Evolutionary conservation across 1,284 basidiomycete species (phyloP), one percentile per base, ranked within the genome.

Genomic region (Rugosomyces carneus): DNA sequence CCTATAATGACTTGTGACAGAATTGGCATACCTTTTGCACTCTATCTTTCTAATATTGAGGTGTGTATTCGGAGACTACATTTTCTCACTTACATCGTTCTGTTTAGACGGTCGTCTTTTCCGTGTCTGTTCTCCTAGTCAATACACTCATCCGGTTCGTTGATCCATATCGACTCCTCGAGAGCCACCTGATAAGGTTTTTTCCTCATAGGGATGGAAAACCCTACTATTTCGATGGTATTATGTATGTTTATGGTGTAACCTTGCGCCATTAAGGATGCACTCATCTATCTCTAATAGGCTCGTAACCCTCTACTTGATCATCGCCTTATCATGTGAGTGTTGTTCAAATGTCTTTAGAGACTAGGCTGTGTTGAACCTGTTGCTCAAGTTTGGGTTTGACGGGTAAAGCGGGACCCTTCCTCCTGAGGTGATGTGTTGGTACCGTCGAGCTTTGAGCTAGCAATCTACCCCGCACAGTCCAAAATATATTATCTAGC

Each of bases 211-310:
- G 89, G 61, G 92, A 96, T 52, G 82, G 79, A 60, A 89, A 88
- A 64, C 81, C 82, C 2, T 91, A 93, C 60, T 92, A 89, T 60
- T 85, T 93, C 81, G 89, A 93, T 67, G 89, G 89, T 34, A 62
- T 89, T 20, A 85, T 90, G 83, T 66, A 34, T 15, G 31, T 5
- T 34, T 34, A n/a, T 34, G 13, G 31, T 3, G 7, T n/a, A 16
- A 4, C 11, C n/a, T 19, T n/a, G 9, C 20, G 3, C 31, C 26
- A 15, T 11, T 40, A 23, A 20, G 38, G 16, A 6, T 37, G 9
- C 19, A 42, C 39, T 37, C 10, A 45, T 40, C 31, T 13, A 37
- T n/a, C n/a, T 24, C 41, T 44, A 32, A 21, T 32, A 66, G 64
- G 59, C 61, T 75, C 39, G 70, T 84, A 35, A 69, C 79, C 0